Conservation (phyloP, 1,284 basidiomycete species). For the Phlebopus sp. region DNA sequence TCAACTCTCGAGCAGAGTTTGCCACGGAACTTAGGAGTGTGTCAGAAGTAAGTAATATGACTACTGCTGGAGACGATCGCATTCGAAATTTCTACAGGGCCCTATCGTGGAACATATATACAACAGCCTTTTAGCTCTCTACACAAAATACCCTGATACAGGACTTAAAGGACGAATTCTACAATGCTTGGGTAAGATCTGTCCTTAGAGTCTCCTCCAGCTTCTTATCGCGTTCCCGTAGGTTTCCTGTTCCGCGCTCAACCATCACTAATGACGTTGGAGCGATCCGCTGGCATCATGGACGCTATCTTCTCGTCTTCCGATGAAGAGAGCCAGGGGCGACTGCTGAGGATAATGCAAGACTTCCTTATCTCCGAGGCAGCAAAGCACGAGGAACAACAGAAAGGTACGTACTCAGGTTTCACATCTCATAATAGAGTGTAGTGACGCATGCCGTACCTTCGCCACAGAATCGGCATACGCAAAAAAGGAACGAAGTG, state of each 20-base stretch:
- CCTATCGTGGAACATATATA: slow-evolving; percentile 85
- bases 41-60: slow-evolving; percentile 43
- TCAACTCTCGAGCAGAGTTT: slow-evolving; percentile 39
- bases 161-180: slow-evolving; percentile 63
- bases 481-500: slow-evolving; percentile 45
- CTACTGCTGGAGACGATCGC: not conserved
- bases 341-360: slow-evolving; percentile 84
- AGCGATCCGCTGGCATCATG: slow-evolving; percentile 82
- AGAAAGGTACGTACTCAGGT: slow-evolving; percentile 49
- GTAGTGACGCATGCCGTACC: slow-evolving; percentile 2
- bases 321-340: slow-evolving; percentile 69
- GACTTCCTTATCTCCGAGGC: slow-evolving; percentile 86
- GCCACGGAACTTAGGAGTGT: slow-evolving; percentile 59
- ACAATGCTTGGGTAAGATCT: slow-evolving; percentile 73
- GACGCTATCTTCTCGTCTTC: slow-evolving; percentile 76
- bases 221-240: slow-evolving; percentile 24
- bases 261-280: slow-evolving; percentile 83
- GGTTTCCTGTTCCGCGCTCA: slow-evolving; percentile 92
- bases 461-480: slow-evolving; percentile 35
- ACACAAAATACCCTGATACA: slow-evolving; percentile 56
- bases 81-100: slow-evolving; percentile 36
- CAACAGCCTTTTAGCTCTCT: slow-evolving; percentile 64
- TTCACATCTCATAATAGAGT: not conserved
- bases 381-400: slow-evolving; percentile 65
- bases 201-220: not conserved